Conservation (phyloP, 2,329 filamentous ascomycete genomes). For the Fusarium secorum region DNA sequence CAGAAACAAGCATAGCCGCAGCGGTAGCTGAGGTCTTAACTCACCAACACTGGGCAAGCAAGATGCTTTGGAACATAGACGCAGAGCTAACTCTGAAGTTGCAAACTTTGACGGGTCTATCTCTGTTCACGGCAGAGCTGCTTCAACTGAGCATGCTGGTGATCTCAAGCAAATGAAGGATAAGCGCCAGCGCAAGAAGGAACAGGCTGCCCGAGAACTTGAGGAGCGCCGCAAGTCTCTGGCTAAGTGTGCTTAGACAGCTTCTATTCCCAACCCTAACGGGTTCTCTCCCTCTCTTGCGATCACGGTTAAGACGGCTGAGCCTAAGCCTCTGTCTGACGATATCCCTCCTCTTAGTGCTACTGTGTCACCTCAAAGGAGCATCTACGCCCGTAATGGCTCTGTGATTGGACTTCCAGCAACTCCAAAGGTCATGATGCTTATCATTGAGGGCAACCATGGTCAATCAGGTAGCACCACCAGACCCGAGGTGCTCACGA, state of each 20-base stretch:
- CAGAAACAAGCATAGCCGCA: too few relatives aligned
- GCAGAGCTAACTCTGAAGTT: constrained; percentile 43
- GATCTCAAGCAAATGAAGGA: constrained; percentile 65
- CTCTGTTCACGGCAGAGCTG: constrained; percentile 44
- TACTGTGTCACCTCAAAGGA: constrained; percentile 65
- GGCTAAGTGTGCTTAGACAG: constrained; percentile 79
- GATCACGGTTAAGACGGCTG: constrained; percentile 52
- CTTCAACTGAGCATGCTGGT: constrained; percentile 59
- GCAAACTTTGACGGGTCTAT: constrained; percentile 45
- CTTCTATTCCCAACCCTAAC: constrained; percentile 78
- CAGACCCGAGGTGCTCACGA: constrained; percentile 66
- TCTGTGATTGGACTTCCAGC: constrained; percentile 79
- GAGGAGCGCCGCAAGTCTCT: constrained; percentile 88
- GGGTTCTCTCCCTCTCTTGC: constrained; percentile 50
- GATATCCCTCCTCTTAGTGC: constrained; percentile 68
- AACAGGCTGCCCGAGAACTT: constrained; percentile 81
- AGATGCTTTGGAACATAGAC: constrained; percentile 52
- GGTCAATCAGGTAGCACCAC: constrained; percentile 45
- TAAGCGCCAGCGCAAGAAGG: constrained; percentile 70
- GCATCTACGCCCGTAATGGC: constrained; percentile 58
- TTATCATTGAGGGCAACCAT: constrained; percentile 72
- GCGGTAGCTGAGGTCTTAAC: constrained; percentile 52
- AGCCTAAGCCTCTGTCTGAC: constrained; percentile 51
- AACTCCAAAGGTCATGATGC: constrained; percentile 88
- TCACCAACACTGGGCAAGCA: constrained; percentile 47